Evolutionary conservation across 371 early-diverging fungal species (phyloP).

Genomic region (Coemansia sp.): DNA sequence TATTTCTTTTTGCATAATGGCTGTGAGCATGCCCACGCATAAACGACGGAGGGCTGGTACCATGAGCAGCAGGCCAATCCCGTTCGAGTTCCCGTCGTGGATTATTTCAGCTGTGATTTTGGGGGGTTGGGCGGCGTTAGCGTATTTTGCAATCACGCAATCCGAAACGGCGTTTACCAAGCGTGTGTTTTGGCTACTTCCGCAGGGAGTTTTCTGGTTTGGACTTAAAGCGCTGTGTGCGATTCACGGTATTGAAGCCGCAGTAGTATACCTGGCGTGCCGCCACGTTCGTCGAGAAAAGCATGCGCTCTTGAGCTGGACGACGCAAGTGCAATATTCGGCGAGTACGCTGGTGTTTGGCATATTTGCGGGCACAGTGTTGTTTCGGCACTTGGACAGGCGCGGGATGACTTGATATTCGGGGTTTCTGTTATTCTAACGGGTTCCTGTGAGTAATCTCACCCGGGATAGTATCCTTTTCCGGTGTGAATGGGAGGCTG

Average conservation of each 20-base stretch:
- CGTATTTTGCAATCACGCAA: neutral
- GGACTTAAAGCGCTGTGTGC: neutral
- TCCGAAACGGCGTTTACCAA: neutral
- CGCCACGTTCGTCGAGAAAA: neutral
- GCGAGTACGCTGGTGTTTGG: slow-evolving; percentile 28
- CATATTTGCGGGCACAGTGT: slow-evolving; percentile 2
- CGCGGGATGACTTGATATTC: neutral
- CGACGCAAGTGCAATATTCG: neutral
- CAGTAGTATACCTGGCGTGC: slow-evolving; percentile 18
- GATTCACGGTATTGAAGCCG: slow-evolving; percentile 12
- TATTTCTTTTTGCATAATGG: neutral
- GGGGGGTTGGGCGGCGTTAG: slow-evolving; percentile 8
- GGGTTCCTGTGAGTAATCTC: neutral
- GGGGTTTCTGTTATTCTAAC: neutral
- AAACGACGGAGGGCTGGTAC: neutral
- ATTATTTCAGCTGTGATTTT: neutral
- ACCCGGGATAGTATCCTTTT: neutral
- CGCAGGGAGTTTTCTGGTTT: slow-evolving; percentile 8
- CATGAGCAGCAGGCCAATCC: slow-evolving; percentile 3
- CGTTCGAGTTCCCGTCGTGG: slow-evolving; percentile 5
- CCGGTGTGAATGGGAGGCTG: neutral
- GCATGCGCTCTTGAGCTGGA: neutral
- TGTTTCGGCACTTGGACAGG: neutral
- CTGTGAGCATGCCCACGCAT: neutral
- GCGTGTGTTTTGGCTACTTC: slow-evolving; percentile 2